phyloP scores from a whole-genome alignment of 2,329 filamentous ascomycete species.

The Alternaria infectoria region DNA sequence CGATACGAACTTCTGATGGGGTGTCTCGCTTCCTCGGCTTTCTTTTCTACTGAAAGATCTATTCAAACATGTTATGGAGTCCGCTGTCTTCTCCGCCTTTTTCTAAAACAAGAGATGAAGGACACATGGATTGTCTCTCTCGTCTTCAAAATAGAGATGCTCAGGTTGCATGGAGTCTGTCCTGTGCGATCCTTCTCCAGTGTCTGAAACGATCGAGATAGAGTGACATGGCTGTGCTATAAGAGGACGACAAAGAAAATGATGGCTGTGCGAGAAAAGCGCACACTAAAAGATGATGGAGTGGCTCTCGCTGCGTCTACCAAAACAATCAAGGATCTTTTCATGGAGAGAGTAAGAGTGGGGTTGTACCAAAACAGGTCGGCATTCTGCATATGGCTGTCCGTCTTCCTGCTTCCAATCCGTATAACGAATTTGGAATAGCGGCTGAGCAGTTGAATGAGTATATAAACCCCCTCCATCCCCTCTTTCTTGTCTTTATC shows the following conservation, averaged over 20 bases:
- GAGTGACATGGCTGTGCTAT: neutral
- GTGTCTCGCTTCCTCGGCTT: neutral
- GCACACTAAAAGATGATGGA: fast-evolving
- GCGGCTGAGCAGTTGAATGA: neutral
- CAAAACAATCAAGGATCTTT: too few relatives aligned
- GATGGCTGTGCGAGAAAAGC: neutral
- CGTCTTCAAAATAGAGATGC: neutral
- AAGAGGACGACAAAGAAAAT: neutral
- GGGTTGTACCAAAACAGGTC: neutral
- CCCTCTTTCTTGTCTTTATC: neutral
- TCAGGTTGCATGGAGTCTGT: neutral
- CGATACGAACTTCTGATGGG: fast-evolving
- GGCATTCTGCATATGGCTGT: too few relatives aligned
- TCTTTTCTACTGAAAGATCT: neutral
- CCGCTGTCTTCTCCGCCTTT: neutral
- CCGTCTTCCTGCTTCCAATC: neutral
- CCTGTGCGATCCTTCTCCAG: neutral
- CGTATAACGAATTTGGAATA: neutral
- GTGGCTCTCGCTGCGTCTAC: neutral
- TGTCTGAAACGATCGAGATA: fast-evolving
- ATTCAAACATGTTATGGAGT: neutral
- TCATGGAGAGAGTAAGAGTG: neutral
- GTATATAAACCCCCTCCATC: neutral
- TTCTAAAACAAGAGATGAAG: neutral
- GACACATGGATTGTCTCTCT: neutral